Conservation (phyloP, 208 protist species). For the Willaertia magna region DNA sequence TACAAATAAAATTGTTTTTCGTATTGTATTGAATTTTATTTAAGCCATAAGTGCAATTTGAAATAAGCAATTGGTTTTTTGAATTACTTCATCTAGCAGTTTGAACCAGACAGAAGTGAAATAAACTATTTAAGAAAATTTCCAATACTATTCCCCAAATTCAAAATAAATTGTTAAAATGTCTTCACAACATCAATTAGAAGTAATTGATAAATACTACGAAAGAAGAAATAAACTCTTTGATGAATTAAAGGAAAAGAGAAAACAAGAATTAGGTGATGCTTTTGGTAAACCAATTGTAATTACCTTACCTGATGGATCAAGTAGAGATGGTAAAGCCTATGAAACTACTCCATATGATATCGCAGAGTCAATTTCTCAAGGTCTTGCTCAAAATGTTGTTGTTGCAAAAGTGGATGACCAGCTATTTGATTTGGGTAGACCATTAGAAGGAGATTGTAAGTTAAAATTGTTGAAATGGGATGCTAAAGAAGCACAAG, state of each 20-base stretch:
- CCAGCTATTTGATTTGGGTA: slow-evolving; percentile 82
- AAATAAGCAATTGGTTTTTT: no score
- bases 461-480: slow-evolving; percentile 64
- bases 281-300: slow-evolving; percentile 49
- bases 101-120: no score
- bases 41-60: no score
- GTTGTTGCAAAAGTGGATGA: slow-evolving; percentile 78
- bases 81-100: no score
- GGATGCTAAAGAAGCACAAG: slow-evolving; percentile 55
- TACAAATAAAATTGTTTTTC: no score
- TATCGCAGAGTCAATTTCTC: slow-evolving; percentile 70
- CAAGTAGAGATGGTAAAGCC: slow-evolving; percentile 57
- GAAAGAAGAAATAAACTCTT: neutral
- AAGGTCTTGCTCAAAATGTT: slow-evolving; percentile 60
- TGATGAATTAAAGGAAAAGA: neutral
- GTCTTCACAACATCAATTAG: no score
- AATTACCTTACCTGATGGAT: slow-evolving; percentile 83
- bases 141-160: no score
- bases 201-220: no score
- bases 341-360: slow-evolving; percentile 79
- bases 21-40: no score
- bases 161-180: no score
- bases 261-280: neutral
- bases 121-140: no score
- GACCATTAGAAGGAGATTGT: slow-evolving; percentile 75